Evolutionary conservation across 805 yeast species (phyloP).

Genomic region (Yamadazyma scolyti): DNA sequence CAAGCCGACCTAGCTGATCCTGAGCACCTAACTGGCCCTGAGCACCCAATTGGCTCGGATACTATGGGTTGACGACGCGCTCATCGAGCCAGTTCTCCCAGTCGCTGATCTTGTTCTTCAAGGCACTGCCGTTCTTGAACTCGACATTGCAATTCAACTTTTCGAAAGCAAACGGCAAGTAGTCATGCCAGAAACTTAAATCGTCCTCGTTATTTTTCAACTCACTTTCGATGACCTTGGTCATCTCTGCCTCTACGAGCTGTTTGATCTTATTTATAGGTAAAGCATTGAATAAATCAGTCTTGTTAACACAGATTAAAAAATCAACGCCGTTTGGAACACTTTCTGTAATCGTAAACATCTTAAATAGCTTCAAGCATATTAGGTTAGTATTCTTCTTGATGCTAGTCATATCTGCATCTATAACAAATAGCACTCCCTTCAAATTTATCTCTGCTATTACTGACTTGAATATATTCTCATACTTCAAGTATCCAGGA

Average conservation of each 20-base stretch:
- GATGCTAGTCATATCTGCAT: conserved; percentile 56
- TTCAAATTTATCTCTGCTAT: conserved; percentile 43
- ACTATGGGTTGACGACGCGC: conserved; percentile 51
- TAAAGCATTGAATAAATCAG: conserved; percentile 79
- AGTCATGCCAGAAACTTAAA: conserved; percentile 35
- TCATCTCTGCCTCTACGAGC: conserved; percentile 62
- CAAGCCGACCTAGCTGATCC: conserved; percentile 1
- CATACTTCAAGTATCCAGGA: conserved; percentile 86
- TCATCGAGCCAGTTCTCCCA: conserved; percentile 84
- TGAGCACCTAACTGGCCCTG: background rate
- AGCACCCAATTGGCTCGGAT: no score
- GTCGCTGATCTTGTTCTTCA: conserved; percentile 46
- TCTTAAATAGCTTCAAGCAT: conserved; percentile 55
- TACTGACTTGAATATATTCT: conserved; percentile 50
- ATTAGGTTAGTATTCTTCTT: conserved; percentile 31
- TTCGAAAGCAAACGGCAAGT: conserved; percentile 54
- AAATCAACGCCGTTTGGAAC: conserved; percentile 69
- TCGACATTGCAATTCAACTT: conserved; percentile 71
- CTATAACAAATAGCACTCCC: conserved; percentile 77
- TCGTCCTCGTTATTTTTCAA: conserved; percentile 41
- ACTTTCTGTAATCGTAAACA: conserved; percentile 61
- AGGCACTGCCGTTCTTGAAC: conserved; percentile 69
- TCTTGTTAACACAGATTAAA: conserved; percentile 78
- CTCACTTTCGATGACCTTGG: conserved; percentile 47
- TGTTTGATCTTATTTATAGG: conserved; percentile 60